Conservation (phyloP, 257 asterid genomes). For the Ballota nigra region DNA sequence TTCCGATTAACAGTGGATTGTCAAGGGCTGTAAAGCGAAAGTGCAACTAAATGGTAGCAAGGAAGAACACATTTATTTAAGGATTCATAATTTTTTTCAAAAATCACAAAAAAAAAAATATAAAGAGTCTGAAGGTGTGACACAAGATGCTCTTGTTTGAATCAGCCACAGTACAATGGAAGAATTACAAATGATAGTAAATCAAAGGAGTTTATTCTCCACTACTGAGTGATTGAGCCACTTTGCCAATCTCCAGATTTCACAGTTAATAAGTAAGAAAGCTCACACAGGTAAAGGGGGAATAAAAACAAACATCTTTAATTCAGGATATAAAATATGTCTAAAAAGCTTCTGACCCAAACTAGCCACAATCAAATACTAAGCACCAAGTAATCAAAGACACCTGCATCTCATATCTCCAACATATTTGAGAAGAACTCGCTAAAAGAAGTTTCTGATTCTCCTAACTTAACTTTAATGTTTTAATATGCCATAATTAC, state of each 20-base stretch:
- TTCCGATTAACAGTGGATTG: background rate
- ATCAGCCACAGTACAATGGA: too few relatives aligned
- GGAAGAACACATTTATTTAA: background rate
- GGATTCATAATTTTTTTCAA: background rate
- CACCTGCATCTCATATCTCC: background rate
- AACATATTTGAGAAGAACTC: background rate
- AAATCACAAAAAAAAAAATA: background rate
- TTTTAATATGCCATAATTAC: background rate
- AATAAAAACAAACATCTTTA: background rate
- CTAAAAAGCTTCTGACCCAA: background rate
- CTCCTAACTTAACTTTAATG: constrained; percentile 6
- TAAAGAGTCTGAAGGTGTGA: background rate
- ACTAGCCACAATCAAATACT: background rate
- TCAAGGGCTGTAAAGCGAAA: background rate
- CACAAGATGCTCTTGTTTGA: too few relatives aligned
- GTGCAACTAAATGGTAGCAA: background rate
- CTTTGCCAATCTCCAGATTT: too few relatives aligned
- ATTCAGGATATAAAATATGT: background rate
- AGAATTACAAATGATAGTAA: too few relatives aligned
- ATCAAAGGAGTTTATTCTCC: too few relatives aligned
- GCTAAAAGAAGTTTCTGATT: background rate
- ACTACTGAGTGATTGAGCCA: too few relatives aligned
- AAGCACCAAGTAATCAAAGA: background rate
- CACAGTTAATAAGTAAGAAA: background rate
- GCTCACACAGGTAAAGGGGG: background rate